A percentile compares a stretch with the other conserved stretches of the same genome.
Evolutionary conservation across 106 monocot genomes (phyloP).

Genomic region (Allium fistulosum): DNA sequence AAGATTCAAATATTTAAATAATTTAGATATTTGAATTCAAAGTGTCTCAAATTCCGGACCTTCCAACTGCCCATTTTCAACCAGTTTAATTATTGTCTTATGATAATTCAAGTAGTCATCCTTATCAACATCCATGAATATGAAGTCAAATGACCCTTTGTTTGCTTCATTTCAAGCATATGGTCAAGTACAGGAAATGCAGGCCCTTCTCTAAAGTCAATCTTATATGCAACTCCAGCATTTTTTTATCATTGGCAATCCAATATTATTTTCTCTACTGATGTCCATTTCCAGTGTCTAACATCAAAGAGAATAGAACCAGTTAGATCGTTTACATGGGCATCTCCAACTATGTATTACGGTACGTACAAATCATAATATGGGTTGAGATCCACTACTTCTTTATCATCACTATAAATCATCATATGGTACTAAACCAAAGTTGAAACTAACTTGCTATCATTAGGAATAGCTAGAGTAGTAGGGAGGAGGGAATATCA

Average conservation of each 20-base stretch:
- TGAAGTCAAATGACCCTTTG: slow-evolving; percentile 56
- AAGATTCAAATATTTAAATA: too few relatives aligned
- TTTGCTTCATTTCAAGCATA: slow-evolving; percentile 30
- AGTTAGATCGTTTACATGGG: not conserved
- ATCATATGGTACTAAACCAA: too few relatives aligned
- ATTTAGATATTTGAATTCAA: too few relatives aligned
- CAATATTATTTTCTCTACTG: slow-evolving; percentile 62
- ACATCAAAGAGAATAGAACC: not conserved
- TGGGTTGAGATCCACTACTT: too few relatives aligned
- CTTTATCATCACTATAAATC: too few relatives aligned
- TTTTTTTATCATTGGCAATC: slow-evolving; percentile 60
- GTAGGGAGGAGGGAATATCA: too few relatives aligned
- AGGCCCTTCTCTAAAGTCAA: slow-evolving; percentile 68
- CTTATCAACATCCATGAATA: slow-evolving; percentile 76
- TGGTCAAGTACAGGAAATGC: slow-evolving; percentile 57
- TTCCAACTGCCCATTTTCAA: slow-evolving; percentile 53
- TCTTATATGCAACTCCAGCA: slow-evolving; percentile 68
- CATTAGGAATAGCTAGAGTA: too few relatives aligned
- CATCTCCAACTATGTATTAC: too few relatives aligned
- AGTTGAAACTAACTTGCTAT: too few relatives aligned
- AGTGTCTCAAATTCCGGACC: too few relatives aligned
- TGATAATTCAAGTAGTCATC: slow-evolving; percentile 81
- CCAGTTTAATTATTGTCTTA: slow-evolving; percentile 46
- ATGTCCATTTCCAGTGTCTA: slow-evolving; percentile 67
- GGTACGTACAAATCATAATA: too few relatives aligned